Base-by-base conservation (phyloP, 2,329 filamentous ascomycete species). In the Pseudocercospora musae region DNA sequence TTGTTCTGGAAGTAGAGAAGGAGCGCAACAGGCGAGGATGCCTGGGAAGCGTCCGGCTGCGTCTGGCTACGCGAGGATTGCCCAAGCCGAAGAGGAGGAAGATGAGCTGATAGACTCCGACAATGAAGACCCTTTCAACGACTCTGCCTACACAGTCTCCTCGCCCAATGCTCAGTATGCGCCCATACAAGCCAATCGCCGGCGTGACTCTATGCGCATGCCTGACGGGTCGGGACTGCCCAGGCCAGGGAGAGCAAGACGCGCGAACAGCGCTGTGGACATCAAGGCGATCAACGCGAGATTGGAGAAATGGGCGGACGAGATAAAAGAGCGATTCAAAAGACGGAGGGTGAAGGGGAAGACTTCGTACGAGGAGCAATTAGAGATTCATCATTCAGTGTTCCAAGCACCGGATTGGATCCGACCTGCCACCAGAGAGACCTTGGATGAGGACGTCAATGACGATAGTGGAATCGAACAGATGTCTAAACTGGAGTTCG, bases 211-310 rank as follows among this genome's bases (percentile, higher is more conserved):
- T 31, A 82, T 82, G 79, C 75, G 77, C 56, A 70, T 76, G 59
- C 72, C 75, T 6, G 59, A 65, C 50, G 73, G 70, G 21, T 63
- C 63, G 20, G 74, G 75, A 4, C 74, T 73, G 7, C 76, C 77
- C 0, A 74, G 73, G 23, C 59, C 72, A 18, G 60, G 71, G 25
- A 78, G 82, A 66, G 82, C 86, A 57, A 78, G 81, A 64, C 83
- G 87, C 67, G 90, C 91, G 74, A 95, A 93, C 72, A 92, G 92
- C 20, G 94, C 93, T 2, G 94, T 99, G 18, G 95, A 99, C 73
- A 90, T 99, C 74, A 98, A 98, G 76, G 95, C 95, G 63, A 98
- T 99, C 78, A 99, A 99, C 77, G 93, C 94, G 62, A 85, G 95
- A 23, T 81, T 99, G 25, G 95, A 99, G 78, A 85, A 91, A 74